These are phyloP conservation scores for Setomelanomma holmii DNA, from an alignment of 2,329 filamentous ascomycete genomes.

Conservation along the genomic window DNA sequence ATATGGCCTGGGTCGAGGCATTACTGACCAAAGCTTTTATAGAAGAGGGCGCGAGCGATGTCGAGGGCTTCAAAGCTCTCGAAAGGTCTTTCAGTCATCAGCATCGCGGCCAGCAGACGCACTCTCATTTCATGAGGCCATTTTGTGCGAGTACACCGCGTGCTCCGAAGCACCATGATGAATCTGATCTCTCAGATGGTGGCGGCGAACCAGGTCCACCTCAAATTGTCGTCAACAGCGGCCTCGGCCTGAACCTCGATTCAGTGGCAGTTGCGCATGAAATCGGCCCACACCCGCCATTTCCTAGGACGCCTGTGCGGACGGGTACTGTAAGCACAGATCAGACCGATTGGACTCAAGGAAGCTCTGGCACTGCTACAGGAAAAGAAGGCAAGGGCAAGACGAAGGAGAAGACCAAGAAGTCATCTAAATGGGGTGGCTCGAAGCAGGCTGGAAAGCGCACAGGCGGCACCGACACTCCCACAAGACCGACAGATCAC, in stretches of 20 bases:
- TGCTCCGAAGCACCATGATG: slow-evolving; percentile 37
- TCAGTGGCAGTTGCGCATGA: slow-evolving; percentile 29
- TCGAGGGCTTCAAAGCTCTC: slow-evolving; percentile 68
- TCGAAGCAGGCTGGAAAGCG: slow-evolving; percentile 30
- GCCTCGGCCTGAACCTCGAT: slow-evolving; percentile 35
- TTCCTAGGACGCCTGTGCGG: slow-evolving; percentile 32
- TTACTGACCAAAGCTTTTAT: slow-evolving; percentile 70
- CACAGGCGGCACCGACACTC: slow-evolving; percentile 38
- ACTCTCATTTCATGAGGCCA: slow-evolving; percentile 69
- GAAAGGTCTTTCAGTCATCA: slow-evolving; percentile 68
- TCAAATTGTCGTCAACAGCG: slow-evolving; percentile 36
- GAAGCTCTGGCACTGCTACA: slow-evolving; percentile 26
- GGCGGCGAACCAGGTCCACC: slow-evolving; percentile 37
- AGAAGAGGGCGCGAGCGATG: slow-evolving; percentile 67
- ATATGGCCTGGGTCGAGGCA: slow-evolving; percentile 68
- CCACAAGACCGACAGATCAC: slow-evolving; percentile 30
- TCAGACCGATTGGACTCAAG: slow-evolving; percentile 40
- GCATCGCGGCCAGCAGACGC: slow-evolving; percentile 64
- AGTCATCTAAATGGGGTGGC: slow-evolving; percentile 38
- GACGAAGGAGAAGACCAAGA: slow-evolving; percentile 42
- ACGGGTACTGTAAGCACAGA: slow-evolving; percentile 42
- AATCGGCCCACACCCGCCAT: slow-evolving; percentile 11
- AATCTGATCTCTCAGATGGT: slow-evolving; percentile 44
- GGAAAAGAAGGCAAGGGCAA: slow-evolving; percentile 36
- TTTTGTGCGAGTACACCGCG: slow-evolving; percentile 59